Conservation (phyloP, 1,284 basidiomycete genomes). For the Chiua sp. region DNA sequence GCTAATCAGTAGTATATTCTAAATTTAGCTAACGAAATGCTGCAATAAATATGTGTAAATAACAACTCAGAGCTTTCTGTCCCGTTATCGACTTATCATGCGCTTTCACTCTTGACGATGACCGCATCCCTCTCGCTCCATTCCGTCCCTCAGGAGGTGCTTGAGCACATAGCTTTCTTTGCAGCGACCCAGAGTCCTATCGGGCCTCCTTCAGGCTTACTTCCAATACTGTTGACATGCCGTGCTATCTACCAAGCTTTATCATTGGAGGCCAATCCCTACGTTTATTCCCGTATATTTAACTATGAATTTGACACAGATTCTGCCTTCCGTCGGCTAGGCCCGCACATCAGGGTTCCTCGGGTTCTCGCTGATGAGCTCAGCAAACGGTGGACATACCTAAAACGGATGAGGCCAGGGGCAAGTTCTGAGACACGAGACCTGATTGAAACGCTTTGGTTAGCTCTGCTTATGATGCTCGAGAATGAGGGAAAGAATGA, state of each 20-base stretch:
- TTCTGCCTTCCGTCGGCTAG: conserved; percentile 61
- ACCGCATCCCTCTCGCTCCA: conserved; percentile 34
- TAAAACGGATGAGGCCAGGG: conserved; percentile 57
- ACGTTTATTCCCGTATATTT: conserved; percentile 77
- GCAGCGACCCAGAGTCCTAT: conserved; percentile 53
- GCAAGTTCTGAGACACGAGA: conserved; percentile 41
- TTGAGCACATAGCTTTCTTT: conserved; percentile 70
- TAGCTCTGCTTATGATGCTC: conserved; percentile 75
- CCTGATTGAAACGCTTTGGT: conserved; percentile 59
- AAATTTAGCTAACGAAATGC: not conserved
- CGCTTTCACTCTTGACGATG: conserved; percentile 16
- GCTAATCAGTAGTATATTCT: conserved; percentile 2
- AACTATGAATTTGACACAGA: conserved; percentile 67
- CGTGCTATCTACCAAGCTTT: conserved; percentile 53
- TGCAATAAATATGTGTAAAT: not conserved
- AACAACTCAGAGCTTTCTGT: too few relatives aligned
- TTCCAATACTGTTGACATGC: conserved; percentile 62
- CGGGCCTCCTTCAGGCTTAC: conserved; percentile 55
- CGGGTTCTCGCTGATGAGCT: conserved; percentile 60
- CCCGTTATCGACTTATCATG: not conserved
- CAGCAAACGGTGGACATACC: conserved; percentile 53
- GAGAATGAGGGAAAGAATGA: conserved; percentile 86
- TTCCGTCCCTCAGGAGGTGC: conserved; percentile 64
- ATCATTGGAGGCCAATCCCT: conserved; percentile 54
- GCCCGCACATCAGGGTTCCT: conserved; percentile 45